Conservation (phyloP, 2,329 filamentous ascomycete genomes). For the Myriosclerotinia curreyana region DNA sequence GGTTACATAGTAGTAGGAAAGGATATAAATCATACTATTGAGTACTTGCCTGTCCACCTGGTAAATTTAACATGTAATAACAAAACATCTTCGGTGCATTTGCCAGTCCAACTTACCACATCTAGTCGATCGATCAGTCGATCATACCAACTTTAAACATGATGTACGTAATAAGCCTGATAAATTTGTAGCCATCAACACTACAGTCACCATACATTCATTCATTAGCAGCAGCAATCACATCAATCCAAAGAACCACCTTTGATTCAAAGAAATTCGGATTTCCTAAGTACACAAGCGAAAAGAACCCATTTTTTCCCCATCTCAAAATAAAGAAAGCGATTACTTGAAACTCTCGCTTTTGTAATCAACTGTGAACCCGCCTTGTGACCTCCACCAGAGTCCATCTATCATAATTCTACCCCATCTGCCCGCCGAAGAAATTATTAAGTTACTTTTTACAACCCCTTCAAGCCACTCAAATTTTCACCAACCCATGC, state of each 20-base stretch:
- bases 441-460: constrained; percentile 17
- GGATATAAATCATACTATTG: no score
- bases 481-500: constrained; percentile 7
- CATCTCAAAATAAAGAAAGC: constrained; percentile 12
- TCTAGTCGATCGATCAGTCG: background rate
- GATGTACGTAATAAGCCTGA: no score
- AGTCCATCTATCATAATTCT: constrained; percentile 1
- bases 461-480: constrained; percentile 14
- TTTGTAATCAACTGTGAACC: constrained; percentile 6
- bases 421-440: background rate
- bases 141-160: background rate
- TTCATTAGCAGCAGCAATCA: background rate
- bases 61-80: no score
- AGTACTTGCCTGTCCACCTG: no score
- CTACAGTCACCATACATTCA: no score
- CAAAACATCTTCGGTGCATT: no score
- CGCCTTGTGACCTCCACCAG: constrained; percentile 1
- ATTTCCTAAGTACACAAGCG: constrained; percentile 16
- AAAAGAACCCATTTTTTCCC: constrained; percentile 10
- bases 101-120: no score
- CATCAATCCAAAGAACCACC: background rate
- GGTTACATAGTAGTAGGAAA: no score
- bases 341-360: background rate
- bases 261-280: background rate
- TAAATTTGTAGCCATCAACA: background rate